Base-by-base conservation (phyloP, 2,329 filamentous ascomycete genomes). In the Beauveria brongniartii region DNA sequence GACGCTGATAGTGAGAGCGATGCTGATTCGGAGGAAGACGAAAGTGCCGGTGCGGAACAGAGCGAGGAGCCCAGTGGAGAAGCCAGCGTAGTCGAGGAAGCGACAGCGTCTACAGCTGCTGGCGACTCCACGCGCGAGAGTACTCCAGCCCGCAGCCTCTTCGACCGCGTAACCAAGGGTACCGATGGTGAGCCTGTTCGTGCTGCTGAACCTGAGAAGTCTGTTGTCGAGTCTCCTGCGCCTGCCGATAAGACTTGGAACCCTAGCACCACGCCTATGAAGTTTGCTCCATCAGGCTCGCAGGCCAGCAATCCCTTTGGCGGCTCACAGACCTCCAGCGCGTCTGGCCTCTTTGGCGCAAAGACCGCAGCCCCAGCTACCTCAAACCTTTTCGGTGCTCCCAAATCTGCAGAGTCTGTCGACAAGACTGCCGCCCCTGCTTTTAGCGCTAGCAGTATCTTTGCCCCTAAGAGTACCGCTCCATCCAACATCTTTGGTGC, bases 141-240 rank as follows among this genome's bases (percentile, higher is more conserved):
- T 62, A 77, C 75, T 3, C 74, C 79, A 24, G 77, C 75, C 22
- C 75, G 76, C 51, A 84, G 82, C 68, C 67, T 85, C 16, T 84
- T 84, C 64, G 82, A 84, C 44, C 79, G 82, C 40, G 76, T 85
- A 8, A 79, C 76, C 5, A 81, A 77, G 69, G 78, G 75, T 52
- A 73, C 68, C 20, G 76, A 81, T 63, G 80, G 81, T 1, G 76
- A 83, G 61, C 78, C 80, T 18, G 69, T 82, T 2, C 76, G 80
- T 28, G 68, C 75, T 63, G 66, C 71, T 58, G 63, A 70, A 62
- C 51, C 60, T 57, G 18, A 41, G 40, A 18, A 50, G 46, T 43
- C 56, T 10, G 26, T 48, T 26, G 68, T 26, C 48, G 68, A 68
- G 57, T 65, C 63, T 24, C 52, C 66, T 22, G 71, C 72, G 64